These are phyloP conservation scores for Tagetes erecta DNA, from an alignment of 129 eudicot genomes.

Conservation along the genomic window DNA sequence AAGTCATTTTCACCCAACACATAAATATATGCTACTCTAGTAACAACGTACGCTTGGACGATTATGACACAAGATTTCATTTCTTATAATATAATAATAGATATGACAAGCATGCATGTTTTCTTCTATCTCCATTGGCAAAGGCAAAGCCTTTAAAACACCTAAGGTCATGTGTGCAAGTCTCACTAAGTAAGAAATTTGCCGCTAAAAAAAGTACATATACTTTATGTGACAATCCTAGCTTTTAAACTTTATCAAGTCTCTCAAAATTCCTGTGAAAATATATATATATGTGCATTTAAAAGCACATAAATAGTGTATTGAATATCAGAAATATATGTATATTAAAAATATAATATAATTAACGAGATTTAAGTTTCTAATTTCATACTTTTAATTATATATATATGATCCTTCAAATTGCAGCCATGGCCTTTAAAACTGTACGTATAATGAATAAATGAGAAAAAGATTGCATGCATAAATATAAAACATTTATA, in stretches of 20 bases:
- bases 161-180: too few species aligned
- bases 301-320: background rate
- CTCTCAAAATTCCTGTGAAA: background rate
- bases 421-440: background rate
- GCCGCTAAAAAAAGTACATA: background rate
- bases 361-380: background rate
- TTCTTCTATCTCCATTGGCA: too few species aligned
- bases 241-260: background rate
- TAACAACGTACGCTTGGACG: background rate
- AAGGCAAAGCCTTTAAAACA: too few species aligned
- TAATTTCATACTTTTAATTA: background rate
- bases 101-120: background rate
- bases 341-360: background rate
- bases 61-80: background rate
- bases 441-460: too few species aligned
- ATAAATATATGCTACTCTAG: background rate
- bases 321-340: background rate
- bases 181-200: too few species aligned
- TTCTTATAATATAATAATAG: background rate
- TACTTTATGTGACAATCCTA: background rate
- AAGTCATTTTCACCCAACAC: conserved; percentile 27
- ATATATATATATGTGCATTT: background rate
- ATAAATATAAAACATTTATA: too few species aligned
- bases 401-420: conserved; percentile 2
- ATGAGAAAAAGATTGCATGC: too few species aligned